A percentile compares a stretch with the other conserved stretches of the same genome.
Evolutionary conservation across 2,329 filamentous ascomycete species (phyloP).

Genomic region (Alternaria conjuncta): DNA sequence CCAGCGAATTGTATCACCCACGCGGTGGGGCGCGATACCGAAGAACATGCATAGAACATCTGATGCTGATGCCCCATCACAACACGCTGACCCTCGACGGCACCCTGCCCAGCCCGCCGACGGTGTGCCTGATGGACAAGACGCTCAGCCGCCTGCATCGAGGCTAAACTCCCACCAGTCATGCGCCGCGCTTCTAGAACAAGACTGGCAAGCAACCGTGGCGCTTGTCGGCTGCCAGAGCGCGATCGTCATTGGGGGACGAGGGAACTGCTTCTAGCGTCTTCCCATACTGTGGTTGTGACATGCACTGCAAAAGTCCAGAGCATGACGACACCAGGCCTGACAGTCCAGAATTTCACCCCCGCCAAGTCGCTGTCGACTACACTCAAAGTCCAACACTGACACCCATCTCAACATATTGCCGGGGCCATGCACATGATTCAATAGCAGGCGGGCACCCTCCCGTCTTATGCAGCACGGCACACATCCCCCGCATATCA

Average conservation of each 20-base stretch:
- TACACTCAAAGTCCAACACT: background rate
- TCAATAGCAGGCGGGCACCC: background rate
- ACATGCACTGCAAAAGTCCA: conserved; percentile 8
- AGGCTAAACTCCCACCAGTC: conserved; percentile 15
- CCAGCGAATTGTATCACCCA: background rate
- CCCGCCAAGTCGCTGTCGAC: background rate
- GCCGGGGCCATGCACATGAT: background rate
- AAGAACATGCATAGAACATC: conserved; percentile 16
- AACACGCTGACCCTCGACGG: background rate
- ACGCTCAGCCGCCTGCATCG: background rate
- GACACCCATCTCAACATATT: background rate
- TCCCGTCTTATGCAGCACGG: conserved; percentile 4
- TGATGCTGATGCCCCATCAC: background rate
- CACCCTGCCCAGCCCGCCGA: background rate
- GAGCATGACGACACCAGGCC: conserved; percentile 1
- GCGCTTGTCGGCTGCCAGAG: conserved; percentile 14
- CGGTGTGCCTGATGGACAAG: conserved; percentile 4
- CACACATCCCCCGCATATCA: conserved; percentile 11
- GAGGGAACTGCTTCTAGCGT: conserved; percentile 12
- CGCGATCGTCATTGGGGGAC: background rate
- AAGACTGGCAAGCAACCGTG: conserved; percentile 9
- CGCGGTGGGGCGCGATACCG: conserved; percentile 5
- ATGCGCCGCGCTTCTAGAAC: conserved; percentile 10
- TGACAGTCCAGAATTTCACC: background rate
- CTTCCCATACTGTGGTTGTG: conserved; percentile 13